Base-by-base conservation (phyloP, 305 asterid species). In the Coffea humblotiana region DNA sequence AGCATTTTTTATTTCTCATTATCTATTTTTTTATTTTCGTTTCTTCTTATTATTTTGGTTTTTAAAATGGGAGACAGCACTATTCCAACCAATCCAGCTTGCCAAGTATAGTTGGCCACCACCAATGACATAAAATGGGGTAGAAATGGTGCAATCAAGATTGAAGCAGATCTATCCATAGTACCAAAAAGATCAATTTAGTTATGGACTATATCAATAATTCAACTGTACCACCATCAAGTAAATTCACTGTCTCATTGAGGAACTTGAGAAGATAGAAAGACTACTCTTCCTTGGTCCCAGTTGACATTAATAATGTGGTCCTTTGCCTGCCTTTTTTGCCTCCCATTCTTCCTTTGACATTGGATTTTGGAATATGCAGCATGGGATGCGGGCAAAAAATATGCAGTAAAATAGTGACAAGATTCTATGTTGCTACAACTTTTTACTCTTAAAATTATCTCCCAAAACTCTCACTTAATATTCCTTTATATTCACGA, bases 251-350 rank as follows among this genome's bases (percentile, higher is more conserved):
- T 77, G 80, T 80, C 80, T 67, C 70, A 58, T 73, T 16, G 77
- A 80, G 77, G 77, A 40, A 82, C 29, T 8, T 8, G 67, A 54
- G 32, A 74, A 35, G 37, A 56, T 29, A 54, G 15, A 74, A 74
- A 35, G 67, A 54, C 78, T 37, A 56, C 63, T 51, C 78, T 14
- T 54, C 69, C 16, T 66, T 71, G 71, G 52, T 29, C 83, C 85
- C 80, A 79, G 18, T 77, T 83, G 60, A 75, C 87, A 84, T 84
- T 77, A 72, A 81, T 86, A 65, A 82, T 77, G 83, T 79, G 91
- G 88, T 81, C 87, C 83, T 83, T 75, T 25, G 25, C 76, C 51
- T 84, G 79, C 71, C 35, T 71, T 64, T 66, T 61, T 9, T 8
- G 65, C 27, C 27, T 6, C 76, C 76, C 15, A n/a, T 52, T 78